These are phyloP conservation scores for Exophiala viscosa DNA, from an alignment of 2,329 filamentous ascomycete species.

Conservation along the genomic window DNA sequence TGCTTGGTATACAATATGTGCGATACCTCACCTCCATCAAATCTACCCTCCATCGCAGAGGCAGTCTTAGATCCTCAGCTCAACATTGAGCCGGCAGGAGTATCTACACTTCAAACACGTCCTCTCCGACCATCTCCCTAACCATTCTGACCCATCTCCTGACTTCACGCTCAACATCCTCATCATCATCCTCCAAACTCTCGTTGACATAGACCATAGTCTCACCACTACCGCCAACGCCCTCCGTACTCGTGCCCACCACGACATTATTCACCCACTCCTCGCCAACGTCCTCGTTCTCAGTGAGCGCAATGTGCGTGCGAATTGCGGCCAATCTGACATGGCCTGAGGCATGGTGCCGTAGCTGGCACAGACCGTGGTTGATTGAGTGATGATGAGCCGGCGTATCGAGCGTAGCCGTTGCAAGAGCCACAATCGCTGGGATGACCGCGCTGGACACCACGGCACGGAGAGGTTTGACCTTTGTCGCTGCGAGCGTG, in stretches of 20 bases:
- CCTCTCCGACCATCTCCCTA: slow-evolving; percentile 84
- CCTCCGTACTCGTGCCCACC: slow-evolving; percentile 15
- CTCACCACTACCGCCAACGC: slow-evolving; percentile 49
- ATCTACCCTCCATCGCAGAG: too few species aligned
- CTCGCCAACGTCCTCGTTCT: slow-evolving; percentile 65
- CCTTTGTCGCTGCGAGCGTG: slow-evolving; percentile 38
- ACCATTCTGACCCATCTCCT: slow-evolving; percentile 87
- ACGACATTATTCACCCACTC: slow-evolving; percentile 70
- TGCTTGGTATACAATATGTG: too few species aligned
- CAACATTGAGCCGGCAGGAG: not conserved
- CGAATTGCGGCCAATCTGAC: slow-evolving; percentile 78
- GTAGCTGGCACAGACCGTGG: slow-evolving; percentile 70
- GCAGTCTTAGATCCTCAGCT: too few species aligned
- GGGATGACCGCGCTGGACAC: slow-evolving; percentile 55
- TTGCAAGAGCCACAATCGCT: slow-evolving; percentile 40
- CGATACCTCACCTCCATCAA: too few species aligned
- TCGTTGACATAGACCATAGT: slow-evolving; percentile 97
- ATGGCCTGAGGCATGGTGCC: slow-evolving; percentile 62
- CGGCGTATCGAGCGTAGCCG: slow-evolving; percentile 64
- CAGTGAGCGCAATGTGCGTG: slow-evolving; percentile 75
- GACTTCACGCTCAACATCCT: slow-evolving; percentile 84
- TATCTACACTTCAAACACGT: slow-evolving; percentile 34
- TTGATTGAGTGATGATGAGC: slow-evolving; percentile 93
- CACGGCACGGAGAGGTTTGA: slow-evolving; percentile 58
- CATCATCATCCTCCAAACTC: slow-evolving; percentile 92